Evolutionary conservation across 2,329 filamentous ascomycete species (phyloP), one percentile per base, ranked within the genome.

Genomic region (Venturiaceae sp.): DNA sequence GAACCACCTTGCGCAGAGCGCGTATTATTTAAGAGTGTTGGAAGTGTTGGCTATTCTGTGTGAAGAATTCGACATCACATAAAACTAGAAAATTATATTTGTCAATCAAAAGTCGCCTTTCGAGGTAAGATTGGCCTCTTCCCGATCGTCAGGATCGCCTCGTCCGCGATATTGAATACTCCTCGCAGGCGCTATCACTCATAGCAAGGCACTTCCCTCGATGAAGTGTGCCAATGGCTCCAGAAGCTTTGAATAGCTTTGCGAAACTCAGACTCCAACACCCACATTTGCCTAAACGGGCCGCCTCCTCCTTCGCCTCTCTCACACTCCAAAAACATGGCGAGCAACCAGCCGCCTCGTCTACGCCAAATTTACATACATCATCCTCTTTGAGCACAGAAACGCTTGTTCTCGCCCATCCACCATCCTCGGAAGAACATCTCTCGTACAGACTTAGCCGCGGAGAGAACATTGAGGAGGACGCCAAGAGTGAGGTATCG

Each of bases 401-500:
- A 9, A n/a, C 23, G 5, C 44, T 50, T 7, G 44, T 50, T 30
- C 13, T 50, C 44, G 44, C 44, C 44, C 26, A 30, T n/a, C 44
- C 44, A 30, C 44, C 44, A n/a, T 50, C 13, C 23, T 56, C 53
- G 30, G 53, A 56, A 16, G 53, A 56, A 21, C 33, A 44, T 56
- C 37, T 56, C 33, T 56, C 53, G 30, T 41, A 41, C 28, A 36
- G 36, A 41, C 53, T 56, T n/a, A 26, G 34, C 33, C 34, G 37
- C 23, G 53, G 53, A n/a, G 53, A 56, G 53, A 21, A 56, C 14
- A 56, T 56, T 16, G 53, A 56, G 37, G 53, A 36, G 11, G 53
- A 41, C 23, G 53, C 36, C 19, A 41, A 41, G 23, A 44, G 34
- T 44, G 33, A 50, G 44, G 44, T 50, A 50, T 50, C 44, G 26